These are phyloP conservation scores for Tolypocladium pustulatum DNA, from an alignment of 2,329 filamentous ascomycete species.

Conservation along the genomic window DNA sequence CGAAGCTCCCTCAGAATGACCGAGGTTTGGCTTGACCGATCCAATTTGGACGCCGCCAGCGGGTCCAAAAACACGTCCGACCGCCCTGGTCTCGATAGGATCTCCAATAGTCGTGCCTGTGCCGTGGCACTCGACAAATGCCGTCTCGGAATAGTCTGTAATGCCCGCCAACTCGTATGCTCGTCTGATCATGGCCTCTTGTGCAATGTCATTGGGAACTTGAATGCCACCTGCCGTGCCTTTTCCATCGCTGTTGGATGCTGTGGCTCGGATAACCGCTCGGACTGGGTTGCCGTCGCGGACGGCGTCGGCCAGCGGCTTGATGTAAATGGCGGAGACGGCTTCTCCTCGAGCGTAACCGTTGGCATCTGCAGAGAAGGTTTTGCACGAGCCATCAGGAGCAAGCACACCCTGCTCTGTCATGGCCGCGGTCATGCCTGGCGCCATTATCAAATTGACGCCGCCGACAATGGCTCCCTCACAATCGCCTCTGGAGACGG, in stretches of 20 bases:
- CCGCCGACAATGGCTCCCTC: background rate
- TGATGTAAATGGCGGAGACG: background rate
- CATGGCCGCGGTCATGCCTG: background rate
- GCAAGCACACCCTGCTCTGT: background rate
- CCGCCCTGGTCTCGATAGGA: slow-evolving; percentile 23
- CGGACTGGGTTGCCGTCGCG: slow-evolving; percentile 21
- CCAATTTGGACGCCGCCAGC: slow-evolving; percentile 9
- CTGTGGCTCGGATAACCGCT: background rate
- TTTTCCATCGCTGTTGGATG: background rate
- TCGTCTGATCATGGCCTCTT: slow-evolving; percentile 17
- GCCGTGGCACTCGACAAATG: slow-evolving; percentile 10
- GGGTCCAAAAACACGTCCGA: slow-evolving; percentile 16
- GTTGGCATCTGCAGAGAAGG: background rate
- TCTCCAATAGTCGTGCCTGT: slow-evolving; percentile 30
- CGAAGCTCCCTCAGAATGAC: slow-evolving; percentile 16
- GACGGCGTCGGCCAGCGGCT: background rate
- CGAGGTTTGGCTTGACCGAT: slow-evolving; percentile 19
- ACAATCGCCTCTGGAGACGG: background rate
- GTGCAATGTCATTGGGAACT: slow-evolving; percentile 20
- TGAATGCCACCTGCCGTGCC: slow-evolving; percentile 16
- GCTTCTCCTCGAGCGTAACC: background rate
- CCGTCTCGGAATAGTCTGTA: slow-evolving; percentile 5
- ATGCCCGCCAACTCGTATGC: slow-evolving; percentile 15
- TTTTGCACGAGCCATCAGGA: background rate
- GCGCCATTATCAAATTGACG: background rate